Evolutionary conservation across 2,329 filamentous ascomycete genomes (phyloP).

Genomic region (Aspergillus thermomutatus): DNA sequence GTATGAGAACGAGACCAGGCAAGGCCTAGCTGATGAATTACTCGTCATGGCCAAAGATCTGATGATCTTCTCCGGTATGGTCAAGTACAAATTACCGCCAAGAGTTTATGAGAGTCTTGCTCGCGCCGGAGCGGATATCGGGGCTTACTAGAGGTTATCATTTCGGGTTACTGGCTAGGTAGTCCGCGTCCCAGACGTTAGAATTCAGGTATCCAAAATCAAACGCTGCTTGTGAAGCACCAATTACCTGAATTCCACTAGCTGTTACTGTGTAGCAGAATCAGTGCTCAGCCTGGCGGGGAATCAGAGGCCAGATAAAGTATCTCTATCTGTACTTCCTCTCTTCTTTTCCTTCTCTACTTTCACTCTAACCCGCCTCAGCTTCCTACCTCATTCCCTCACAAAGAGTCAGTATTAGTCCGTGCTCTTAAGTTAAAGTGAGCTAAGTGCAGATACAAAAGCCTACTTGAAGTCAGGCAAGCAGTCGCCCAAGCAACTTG

Average conservation of each 20-base stretch:
- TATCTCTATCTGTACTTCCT: background rate
- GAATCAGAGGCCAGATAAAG: background rate
- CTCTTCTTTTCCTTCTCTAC: background rate
- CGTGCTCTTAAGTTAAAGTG: slow-evolving; percentile 2
- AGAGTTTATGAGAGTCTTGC: slow-evolving; percentile 86
- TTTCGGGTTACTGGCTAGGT: background rate
- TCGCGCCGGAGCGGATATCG: slow-evolving; percentile 68
- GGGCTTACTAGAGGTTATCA: slow-evolving; percentile 31
- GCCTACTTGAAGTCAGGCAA: background rate
- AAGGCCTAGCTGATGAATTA: slow-evolving; percentile 62
- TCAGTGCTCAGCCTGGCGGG: background rate
- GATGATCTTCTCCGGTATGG: slow-evolving; percentile 89
- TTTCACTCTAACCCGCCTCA: background rate
- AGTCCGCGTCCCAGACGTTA: background rate
- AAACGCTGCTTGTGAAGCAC: background rate
- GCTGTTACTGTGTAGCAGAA: background rate
- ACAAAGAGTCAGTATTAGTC: background rate
- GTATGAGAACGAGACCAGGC: slow-evolving; percentile 58
- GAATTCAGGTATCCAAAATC: background rate
- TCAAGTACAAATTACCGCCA: slow-evolving; percentile 84
- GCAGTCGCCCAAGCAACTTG: background rate
- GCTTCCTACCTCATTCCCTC: background rate
- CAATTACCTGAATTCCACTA: background rate
- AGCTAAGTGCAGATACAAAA: background rate
- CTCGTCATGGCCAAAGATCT: slow-evolving; percentile 81